Base-by-base conservation (phyloP, 306 rosid genomes). In the Corylus americana region DNA sequence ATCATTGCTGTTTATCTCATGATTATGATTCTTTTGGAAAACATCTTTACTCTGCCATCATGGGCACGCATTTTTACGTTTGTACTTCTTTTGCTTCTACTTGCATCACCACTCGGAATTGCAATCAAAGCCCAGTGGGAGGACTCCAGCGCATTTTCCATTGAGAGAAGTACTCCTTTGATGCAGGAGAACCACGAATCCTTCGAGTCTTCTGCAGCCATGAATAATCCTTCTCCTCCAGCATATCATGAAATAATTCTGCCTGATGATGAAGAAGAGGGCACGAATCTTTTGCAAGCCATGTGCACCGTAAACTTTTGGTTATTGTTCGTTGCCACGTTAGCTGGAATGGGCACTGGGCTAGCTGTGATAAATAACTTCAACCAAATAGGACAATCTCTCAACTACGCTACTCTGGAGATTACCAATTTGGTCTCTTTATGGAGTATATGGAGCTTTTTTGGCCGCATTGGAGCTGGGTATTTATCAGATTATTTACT, bases 371-470 rank as follows among this genome's bases (percentile, higher is more conserved):
- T 92, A 37, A 94, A 94, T 82, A 94, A 94, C 89, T 86, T 92
- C 93, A 88, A 92, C 86, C 97, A 94, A 74, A 80, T 91, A 47
- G 97, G 98, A 37, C 66, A 92, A 59, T 94, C 98, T 71, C 88
- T 94, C 73, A 92, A 92, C 25, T 94, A 92, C 78, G 87, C 85
- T 58, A 76, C 85, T 37, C 70, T 81, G 42, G 91, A 90, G 86
- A 86, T 91, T 12, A 81, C 79, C 37, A 88, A 88, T 17, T 79
- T 94, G 74, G 97, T 92, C 44, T 91, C 98, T 29, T 45, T 94
- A 4, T 94, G 97, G 98, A 92, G 97, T 75, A 90, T 92, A 88
- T 92, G 98, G 98, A 94, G 90, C 68, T 94, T 91, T 80, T 91
- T 94, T 1, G 98, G 98, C 45, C 97, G 98, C 54, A 87, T 94